A percentile compares a stretch with the other conserved stretches of the same genome.
Evolutionary conservation across 78 protist genomes (phyloP).

Genomic region (Dictyostelium brefeldianum): DNA sequence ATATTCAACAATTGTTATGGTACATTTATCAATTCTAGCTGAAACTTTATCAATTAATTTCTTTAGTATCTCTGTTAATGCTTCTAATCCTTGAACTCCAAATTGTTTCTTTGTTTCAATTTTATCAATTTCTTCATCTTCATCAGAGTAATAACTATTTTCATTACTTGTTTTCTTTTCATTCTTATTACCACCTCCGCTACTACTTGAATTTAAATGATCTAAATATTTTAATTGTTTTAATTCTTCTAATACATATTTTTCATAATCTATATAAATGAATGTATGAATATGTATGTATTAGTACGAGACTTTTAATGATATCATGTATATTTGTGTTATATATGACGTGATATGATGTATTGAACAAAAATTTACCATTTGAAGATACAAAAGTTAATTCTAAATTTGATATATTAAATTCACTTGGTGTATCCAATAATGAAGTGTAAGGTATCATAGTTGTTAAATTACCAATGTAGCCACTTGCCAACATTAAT

Average conservation of each 20-base stretch:
- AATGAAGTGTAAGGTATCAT: constrained; percentile 55
- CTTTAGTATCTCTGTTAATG: constrained; percentile 54
- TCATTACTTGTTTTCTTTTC: not conserved
- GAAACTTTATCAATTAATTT: constrained; percentile 47
- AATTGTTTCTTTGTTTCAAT: constrained; percentile 1
- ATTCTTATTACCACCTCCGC: not conserved
- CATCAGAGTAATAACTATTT: constrained; percentile 58
- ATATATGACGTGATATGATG: no score
- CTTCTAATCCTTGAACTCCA: constrained; percentile 48
- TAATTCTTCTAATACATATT: constrained; percentile 18
- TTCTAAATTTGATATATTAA: constrained; percentile 44
- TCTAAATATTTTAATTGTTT: constrained; percentile 18
- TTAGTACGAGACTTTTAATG: not conserved
- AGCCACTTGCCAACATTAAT: constrained; percentile 38
- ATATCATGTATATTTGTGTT: not conserved
- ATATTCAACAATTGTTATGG: constrained; percentile 22
- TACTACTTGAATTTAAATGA: not conserved
- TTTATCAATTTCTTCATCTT: constrained; percentile 70
- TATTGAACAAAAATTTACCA: no score
- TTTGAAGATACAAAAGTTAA: constrained; percentile 37
- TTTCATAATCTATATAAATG: constrained; percentile 41
- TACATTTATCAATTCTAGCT: constrained; percentile 38
- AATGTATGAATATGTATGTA: not conserved
- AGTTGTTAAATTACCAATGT: constrained; percentile 22
- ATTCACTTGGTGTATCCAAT: constrained; percentile 37